These are phyloP conservation scores for Adansonia madagascariensis DNA, from an alignment of 441 rosid species.

Conservation along the genomic window DNA sequence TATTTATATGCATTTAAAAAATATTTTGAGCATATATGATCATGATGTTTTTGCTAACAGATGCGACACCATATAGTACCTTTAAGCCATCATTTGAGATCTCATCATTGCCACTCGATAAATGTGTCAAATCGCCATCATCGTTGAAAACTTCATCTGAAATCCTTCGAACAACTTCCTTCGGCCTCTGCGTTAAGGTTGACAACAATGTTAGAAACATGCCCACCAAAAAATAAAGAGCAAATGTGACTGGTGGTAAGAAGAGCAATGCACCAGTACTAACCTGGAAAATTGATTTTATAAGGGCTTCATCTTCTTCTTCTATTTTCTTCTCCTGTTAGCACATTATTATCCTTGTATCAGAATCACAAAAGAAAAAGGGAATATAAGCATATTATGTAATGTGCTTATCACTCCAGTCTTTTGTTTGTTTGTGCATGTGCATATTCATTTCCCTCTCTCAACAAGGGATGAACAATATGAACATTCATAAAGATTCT, in stretches of 20 bases:
- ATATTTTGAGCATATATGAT: background rate
- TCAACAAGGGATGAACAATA: background rate
- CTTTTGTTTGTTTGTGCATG: background rate
- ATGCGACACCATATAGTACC: constrained; percentile 33
- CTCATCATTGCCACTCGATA: constrained; percentile 29
- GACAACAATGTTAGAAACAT: constrained; percentile 20
- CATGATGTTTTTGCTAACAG: background rate
- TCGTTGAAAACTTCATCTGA: constrained; percentile 64
- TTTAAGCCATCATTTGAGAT: constrained; percentile 27
- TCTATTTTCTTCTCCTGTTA: constrained; percentile 76
- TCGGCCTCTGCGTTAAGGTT: constrained; percentile 46
- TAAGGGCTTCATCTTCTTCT: constrained; percentile 89
- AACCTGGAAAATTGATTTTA: constrained; percentile 78
- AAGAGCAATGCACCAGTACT: constrained; percentile 34
- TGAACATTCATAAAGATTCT: background rate
- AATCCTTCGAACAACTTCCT: constrained; percentile 69
- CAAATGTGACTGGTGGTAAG: background rate
- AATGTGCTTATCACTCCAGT: background rate
- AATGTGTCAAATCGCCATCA: constrained; percentile 39
- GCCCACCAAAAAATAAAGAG: background rate
- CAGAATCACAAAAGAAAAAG: constrained; percentile 7
- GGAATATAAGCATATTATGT: background rate
- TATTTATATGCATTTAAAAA: background rate
- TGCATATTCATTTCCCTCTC: background rate
- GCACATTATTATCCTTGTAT: constrained; percentile 11